phyloP scores from a whole-genome alignment of 164 flowering plant genomes.

The Kalanchoe fedtschenkoi region DNA sequence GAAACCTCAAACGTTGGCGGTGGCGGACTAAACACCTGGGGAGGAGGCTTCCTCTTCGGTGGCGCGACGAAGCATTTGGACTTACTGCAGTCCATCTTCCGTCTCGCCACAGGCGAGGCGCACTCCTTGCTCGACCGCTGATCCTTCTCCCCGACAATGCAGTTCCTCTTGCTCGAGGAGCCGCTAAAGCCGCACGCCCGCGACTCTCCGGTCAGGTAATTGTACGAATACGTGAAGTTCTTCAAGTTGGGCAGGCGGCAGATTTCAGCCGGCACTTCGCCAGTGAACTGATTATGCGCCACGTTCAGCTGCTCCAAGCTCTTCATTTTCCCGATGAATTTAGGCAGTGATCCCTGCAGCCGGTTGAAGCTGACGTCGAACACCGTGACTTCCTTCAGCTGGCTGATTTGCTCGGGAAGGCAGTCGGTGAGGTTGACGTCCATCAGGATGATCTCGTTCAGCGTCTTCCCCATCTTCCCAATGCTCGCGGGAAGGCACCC shows the following conservation, averaged over 20 bases:
- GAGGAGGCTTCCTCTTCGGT: not conserved
- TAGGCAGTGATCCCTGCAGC: constrained; percentile 39
- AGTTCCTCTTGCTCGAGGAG: constrained; percentile 33
- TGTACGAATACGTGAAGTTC: constrained; percentile 29
- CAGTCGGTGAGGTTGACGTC: constrained; percentile 44
- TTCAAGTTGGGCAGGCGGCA: constrained; percentile 26
- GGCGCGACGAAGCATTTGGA: not conserved
- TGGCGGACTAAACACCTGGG: not conserved
- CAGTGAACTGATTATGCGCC: constrained; percentile 29
- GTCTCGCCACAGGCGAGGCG: constrained; percentile 19
- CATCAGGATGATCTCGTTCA: constrained; percentile 34
- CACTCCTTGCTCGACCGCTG: constrained; percentile 40
- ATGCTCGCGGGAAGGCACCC: constrained; percentile 41
- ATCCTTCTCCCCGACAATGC: constrained; percentile 29
- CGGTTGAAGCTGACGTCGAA: constrained; percentile 33
- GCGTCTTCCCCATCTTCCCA: constrained; percentile 12
- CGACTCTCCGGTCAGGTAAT: constrained; percentile 31
- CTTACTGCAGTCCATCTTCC: not conserved
- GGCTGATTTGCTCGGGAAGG: constrained; percentile 42
- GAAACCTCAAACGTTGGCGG: not conserved
- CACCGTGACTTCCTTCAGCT: constrained; percentile 26
- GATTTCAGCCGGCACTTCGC: constrained; percentile 35
- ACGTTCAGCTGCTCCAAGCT: constrained; percentile 31
- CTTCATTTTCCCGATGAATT: constrained; percentile 31
- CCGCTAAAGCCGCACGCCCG: constrained; percentile 22